Evolutionary conservation across 2,329 filamentous ascomycete genomes (phyloP), one percentile per base, ranked within the genome.

Genomic region (Xenoacremonium recifei): DNA sequence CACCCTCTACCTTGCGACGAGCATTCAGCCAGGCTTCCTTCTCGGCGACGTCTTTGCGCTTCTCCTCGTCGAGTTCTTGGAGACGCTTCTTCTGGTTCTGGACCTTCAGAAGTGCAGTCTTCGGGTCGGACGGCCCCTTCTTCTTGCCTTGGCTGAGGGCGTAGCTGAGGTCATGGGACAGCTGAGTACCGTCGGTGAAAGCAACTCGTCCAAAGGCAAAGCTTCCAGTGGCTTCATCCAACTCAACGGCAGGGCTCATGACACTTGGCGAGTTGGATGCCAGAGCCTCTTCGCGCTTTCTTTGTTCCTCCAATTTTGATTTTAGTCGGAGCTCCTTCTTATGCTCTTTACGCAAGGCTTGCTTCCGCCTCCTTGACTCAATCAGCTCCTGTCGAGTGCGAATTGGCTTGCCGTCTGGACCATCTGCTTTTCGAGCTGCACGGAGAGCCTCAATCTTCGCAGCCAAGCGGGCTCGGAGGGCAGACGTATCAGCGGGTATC

Each of bases 21-120:
- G 93, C 93, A 35, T 87, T 92, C 45, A 96, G 75, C 93, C 93
- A 99, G 44, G 84, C 74, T 58, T 99, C 92, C 73, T 97, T 97
- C 67, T 96, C 89, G 47, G 90, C 83, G 33, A 97, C 85, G 45
- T 95, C 88, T 48, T 84, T 84, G 42, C 87, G 85, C 70, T 96
- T 95, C 52, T 82, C 79, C 1, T 85, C 80, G 55, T 92, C 87
- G 59, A 96, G 79, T 20, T 73, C 78, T 33, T 83, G 78, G 21
- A 97, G 71, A 20, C 90, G 85, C 57, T 85, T 82, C 69, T 91
- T 86, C 68, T 96, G 92, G 59, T 89, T 87, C 68, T 96, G 85
- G 1, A 89, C 82, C 39, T 87, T 88, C 55, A 86, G 78, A n/a
- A 99, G 80, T 6, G 91, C 89, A 2, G 89, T 89, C 61, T 88